Evolutionary conservation across 2,329 filamentous ascomycete genomes (phyloP).

Genomic region (Pyricularia grisea): DNA sequence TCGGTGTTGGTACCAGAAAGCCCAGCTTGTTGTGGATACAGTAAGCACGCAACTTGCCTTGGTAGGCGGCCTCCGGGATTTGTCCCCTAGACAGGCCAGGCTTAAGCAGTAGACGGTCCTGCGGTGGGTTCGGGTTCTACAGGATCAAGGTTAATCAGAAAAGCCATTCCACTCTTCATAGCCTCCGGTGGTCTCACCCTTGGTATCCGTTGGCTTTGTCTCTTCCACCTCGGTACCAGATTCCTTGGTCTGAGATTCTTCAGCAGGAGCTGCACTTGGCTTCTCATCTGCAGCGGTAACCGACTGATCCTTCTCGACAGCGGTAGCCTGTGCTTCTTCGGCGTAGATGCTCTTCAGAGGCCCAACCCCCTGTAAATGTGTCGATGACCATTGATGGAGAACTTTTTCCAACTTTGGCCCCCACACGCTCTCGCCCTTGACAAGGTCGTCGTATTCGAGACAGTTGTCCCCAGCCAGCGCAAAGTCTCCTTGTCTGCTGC

Average conservation of each 20-base stretch:
- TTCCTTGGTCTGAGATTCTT: neutral
- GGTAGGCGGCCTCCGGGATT: neutral
- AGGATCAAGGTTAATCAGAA: neutral
- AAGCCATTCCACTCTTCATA: slow-evolving; percentile 1
- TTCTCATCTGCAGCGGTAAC: slow-evolving; percentile 3
- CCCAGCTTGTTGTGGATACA: neutral
- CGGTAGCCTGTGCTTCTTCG: slow-evolving; percentile 9
- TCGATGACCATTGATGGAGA: slow-evolving; percentile 26
- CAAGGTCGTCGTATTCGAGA: slow-evolving; percentile 68
- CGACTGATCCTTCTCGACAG: slow-evolving; percentile 8
- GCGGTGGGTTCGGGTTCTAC: neutral
- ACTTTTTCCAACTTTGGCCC: slow-evolving; percentile 59
- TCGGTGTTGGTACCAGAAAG: neutral
- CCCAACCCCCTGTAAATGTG: slow-evolving; percentile 6
- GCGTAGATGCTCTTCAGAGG: slow-evolving; percentile 5
- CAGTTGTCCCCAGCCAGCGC: slow-evolving; percentile 60
- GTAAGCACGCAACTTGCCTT: neutral
- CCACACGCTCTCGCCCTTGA: slow-evolving; percentile 73
- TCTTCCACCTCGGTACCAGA: neutral
- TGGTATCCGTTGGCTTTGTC: neutral
- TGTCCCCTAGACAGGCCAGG: neutral
- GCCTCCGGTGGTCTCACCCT: neutral
- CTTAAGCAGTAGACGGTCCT: neutral
- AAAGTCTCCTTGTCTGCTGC: slow-evolving; percentile 76
- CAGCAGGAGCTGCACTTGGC: neutral